These are phyloP conservation scores for Stachybotrys echinatus DNA, from an alignment of 2,329 filamentous ascomycete genomes.

Conservation along the genomic window DNA sequence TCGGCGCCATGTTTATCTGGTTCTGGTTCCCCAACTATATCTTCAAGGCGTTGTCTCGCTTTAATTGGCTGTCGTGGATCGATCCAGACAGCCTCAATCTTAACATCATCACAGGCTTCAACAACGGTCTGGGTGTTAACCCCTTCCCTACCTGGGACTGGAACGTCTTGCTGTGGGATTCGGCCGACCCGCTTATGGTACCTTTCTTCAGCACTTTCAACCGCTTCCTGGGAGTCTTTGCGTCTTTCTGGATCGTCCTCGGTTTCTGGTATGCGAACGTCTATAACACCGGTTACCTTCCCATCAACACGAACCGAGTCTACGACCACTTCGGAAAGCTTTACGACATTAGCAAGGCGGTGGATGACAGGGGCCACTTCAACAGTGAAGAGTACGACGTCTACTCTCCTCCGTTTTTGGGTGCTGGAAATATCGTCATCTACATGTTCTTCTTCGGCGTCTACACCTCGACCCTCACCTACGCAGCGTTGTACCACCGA, in stretches of 20 bases:
- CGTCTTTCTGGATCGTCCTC: constrained; percentile 49
- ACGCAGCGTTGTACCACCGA: constrained; percentile 46
- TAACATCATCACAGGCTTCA: constrained; percentile 36
- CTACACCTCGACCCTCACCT: constrained; percentile 46
- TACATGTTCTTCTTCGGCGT: constrained; percentile 53
- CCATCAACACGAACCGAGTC: constrained; percentile 46
- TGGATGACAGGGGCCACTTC: constrained; percentile 39
- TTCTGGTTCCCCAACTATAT: constrained; percentile 55
- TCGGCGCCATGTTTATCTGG: constrained; percentile 49
- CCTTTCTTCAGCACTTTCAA: constrained; percentile 58
- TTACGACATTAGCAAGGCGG: constrained; percentile 40
- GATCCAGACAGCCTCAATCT: constrained; percentile 37
- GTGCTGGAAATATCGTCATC: constrained; percentile 43
- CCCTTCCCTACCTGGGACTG: constrained; percentile 43
- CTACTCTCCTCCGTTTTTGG: constrained; percentile 48
- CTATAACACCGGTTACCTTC: constrained; percentile 51
- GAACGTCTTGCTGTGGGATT: constrained; percentile 39
- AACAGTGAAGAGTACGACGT: constrained; percentile 37
- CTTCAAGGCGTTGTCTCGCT: constrained; percentile 44
- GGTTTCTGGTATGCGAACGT: constrained; percentile 54
- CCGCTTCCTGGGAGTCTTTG: constrained; percentile 51
- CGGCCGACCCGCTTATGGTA: constrained; percentile 39
- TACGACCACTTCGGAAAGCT: constrained; percentile 42
- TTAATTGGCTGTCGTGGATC: constrained; percentile 56
- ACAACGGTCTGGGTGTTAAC: constrained; percentile 40